Evolutionary conservation across 805 yeast species (phyloP).

Genomic region (Starmerella cellae): DNA sequence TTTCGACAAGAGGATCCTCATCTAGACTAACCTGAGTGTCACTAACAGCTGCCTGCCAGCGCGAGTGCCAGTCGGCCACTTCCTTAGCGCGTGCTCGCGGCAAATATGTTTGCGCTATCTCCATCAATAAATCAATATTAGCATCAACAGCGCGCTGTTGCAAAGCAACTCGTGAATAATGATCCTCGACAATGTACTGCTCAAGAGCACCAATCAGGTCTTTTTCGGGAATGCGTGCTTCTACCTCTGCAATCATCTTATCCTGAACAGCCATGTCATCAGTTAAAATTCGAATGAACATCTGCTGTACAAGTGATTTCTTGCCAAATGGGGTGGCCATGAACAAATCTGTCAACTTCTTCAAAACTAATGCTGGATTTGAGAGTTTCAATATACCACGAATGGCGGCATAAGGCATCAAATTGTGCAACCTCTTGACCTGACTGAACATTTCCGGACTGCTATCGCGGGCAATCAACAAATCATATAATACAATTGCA

Average conservation of each 20-base stretch:
- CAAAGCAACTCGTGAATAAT: constrained; percentile 22
- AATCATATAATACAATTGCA: constrained; percentile 70
- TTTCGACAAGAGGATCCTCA: constrained; percentile 28
- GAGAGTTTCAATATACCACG: constrained; percentile 68
- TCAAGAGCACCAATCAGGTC: constrained; percentile 21
- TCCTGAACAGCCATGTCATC: constrained; percentile 62
- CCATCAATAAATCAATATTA: constrained; percentile 18
- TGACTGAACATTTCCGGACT: constrained; percentile 65
- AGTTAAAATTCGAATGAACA: constrained; percentile 56
- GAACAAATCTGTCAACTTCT: constrained; percentile 64
- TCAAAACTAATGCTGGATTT: constrained; percentile 75
- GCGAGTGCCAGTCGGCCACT: constrained; percentile 25
- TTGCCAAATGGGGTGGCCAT: constrained; percentile 67
- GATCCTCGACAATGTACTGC: constrained; percentile 17
- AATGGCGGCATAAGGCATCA: constrained; percentile 70
- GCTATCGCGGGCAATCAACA: constrained; percentile 68
- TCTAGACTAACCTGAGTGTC: constrained; percentile 17
- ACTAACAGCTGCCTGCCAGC: constrained; percentile 29
- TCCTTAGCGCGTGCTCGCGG: constrained; percentile 14
- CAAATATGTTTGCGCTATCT: constrained; percentile 9
- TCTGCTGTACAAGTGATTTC: constrained; percentile 54
- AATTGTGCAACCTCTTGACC: constrained; percentile 52
- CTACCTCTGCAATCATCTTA: constrained; percentile 38
- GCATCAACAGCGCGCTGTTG: constrained; percentile 22
- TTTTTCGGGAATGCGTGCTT: constrained; percentile 27